These are phyloP conservation scores for Magnusiomyces ingens DNA, from an alignment of 1,139 yeast genomes.

Conservation along the genomic window DNA sequence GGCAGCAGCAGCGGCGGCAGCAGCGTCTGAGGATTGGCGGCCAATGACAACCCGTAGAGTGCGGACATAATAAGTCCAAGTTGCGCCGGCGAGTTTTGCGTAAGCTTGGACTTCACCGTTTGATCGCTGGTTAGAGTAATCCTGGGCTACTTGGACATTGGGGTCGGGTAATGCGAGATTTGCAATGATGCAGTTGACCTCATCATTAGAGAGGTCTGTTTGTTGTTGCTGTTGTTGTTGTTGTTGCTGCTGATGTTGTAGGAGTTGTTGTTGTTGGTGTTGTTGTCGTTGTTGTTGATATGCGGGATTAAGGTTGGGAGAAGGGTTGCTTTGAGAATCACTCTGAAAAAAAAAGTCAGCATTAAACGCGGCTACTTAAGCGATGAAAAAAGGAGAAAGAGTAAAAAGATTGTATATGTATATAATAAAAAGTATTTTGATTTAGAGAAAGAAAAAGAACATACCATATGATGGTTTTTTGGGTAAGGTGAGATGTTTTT, in stretches of 20 bases:
- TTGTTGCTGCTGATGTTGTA: no score
- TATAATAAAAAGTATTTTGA: no score
- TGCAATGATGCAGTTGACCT: conserved; percentile 42
- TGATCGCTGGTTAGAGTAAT: conserved; percentile 57
- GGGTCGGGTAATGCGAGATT: conserved; percentile 40
- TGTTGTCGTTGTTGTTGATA: no score
- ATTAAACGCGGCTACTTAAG: no score
- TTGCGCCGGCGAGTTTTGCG: conserved; percentile 88
- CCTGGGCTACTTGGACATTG: conserved; percentile 40
- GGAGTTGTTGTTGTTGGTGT: no score
- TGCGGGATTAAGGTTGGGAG: no score
- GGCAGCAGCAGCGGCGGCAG: conserved; percentile 15
- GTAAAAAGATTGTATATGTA: neutral
- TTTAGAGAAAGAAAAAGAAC: neutral
- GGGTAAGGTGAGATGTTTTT: neutral
- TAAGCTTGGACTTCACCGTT: conserved; percentile 92
- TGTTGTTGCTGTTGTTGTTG: no score
- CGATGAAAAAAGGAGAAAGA: neutral
- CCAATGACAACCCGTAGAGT: conserved; percentile 75
- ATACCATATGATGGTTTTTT: neutral
- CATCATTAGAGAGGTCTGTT: conserved; percentile 25
- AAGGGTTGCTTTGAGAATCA: neutral
- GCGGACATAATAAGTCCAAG: conserved; percentile 92
- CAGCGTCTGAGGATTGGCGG: conserved; percentile 57
- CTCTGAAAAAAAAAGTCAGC: neutral